Conservation (phyloP, 2,329 filamentous ascomycete genomes). For the Claviceps pusilla region DNA sequence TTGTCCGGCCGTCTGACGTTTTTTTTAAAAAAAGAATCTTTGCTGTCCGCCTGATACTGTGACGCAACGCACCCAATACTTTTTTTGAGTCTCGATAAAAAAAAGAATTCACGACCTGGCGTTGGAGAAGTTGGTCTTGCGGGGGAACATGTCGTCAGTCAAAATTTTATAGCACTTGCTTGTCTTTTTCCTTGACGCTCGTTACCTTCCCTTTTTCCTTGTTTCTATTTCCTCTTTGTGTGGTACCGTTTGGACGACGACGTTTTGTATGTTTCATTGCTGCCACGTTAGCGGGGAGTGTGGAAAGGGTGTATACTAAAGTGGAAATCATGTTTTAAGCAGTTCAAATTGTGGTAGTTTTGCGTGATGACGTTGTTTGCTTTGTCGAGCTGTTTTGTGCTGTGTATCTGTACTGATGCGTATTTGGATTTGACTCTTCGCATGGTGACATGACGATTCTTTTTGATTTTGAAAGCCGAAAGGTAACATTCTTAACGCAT, state of each 20-base stretch:
- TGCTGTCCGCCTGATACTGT: slow-evolving; percentile 18
- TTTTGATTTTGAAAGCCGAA: too few relatives aligned
- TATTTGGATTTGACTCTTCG: neutral
- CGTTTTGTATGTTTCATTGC: slow-evolving; percentile 1
- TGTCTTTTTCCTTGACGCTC: slow-evolving; percentile 10
- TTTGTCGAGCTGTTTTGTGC: neutral
- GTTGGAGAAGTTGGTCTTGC: slow-evolving; percentile 24
- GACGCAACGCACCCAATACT: slow-evolving; percentile 14
- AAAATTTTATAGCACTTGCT: slow-evolving; percentile 20
- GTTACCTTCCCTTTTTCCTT: neutral
- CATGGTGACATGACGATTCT: neutral
- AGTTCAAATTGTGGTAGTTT: neutral
- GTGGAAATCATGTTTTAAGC: neutral
- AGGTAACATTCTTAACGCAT: too few relatives aligned
- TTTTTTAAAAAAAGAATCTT: slow-evolving; percentile 8
- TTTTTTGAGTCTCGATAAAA: slow-evolving; percentile 14
- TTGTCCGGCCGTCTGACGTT: slow-evolving; percentile 7
- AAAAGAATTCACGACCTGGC: slow-evolving; percentile 23
- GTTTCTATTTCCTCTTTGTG: neutral
- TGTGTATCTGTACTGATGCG: neutral
- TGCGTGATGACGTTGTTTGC: neutral
- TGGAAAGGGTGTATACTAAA: slow-evolving; percentile 2
- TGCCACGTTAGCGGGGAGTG: neutral
- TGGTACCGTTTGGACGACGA: neutral
- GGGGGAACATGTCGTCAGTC: slow-evolving; percentile 24